A percentile compares a stretch with the other conserved stretches of the same genome.
These are phyloP conservation scores for Xylariaceae sp. DNA, from an alignment of 2,329 filamentous ascomycete genomes.

Conservation along the genomic window DNA sequence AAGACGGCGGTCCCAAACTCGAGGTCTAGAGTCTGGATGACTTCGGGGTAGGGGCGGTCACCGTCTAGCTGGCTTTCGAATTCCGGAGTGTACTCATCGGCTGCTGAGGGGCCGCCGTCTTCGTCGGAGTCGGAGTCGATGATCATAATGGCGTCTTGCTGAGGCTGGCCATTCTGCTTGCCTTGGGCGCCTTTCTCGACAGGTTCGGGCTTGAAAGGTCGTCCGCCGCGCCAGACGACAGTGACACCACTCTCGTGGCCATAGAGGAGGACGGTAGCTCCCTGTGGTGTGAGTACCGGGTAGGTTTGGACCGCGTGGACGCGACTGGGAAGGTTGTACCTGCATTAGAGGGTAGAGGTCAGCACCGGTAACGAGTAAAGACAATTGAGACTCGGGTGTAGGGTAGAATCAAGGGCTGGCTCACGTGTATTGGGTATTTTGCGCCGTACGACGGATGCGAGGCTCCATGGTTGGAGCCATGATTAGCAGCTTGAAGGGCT, in stretches of 20 bases:
- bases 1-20: slow-evolving; percentile 47
- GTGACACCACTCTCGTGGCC: slow-evolving; percentile 57
- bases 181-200: slow-evolving; percentile 23
- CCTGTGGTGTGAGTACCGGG: slow-evolving; percentile 54
- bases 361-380: not conserved
- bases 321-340: slow-evolving; percentile 52
- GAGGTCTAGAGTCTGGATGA: slow-evolving; percentile 55
- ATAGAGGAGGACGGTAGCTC: slow-evolving; percentile 55
- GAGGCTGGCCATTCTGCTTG: slow-evolving; percentile 43
- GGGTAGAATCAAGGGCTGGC: no score
- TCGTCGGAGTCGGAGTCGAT: slow-evolving; percentile 57
- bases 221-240: slow-evolving; percentile 55
- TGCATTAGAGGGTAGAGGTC: slow-evolving; percentile 21
- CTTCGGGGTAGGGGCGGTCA: slow-evolving; percentile 44
- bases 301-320: slow-evolving; percentile 54
- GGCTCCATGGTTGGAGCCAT: slow-evolving; percentile 22
- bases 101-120: slow-evolving; percentile 15
- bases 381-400: no score
- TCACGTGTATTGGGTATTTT: slow-evolving; percentile 30
- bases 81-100: slow-evolving; percentile 46
- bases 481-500: slow-evolving; percentile 3
- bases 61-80: slow-evolving; percentile 47
- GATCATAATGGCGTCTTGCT: slow-evolving; percentile 50
- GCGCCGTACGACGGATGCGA: slow-evolving; percentile 28
- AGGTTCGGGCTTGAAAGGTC: slow-evolving; percentile 42